Conservation (phyloP, 139 green algal species). For the Marvania coccoides region DNA sequence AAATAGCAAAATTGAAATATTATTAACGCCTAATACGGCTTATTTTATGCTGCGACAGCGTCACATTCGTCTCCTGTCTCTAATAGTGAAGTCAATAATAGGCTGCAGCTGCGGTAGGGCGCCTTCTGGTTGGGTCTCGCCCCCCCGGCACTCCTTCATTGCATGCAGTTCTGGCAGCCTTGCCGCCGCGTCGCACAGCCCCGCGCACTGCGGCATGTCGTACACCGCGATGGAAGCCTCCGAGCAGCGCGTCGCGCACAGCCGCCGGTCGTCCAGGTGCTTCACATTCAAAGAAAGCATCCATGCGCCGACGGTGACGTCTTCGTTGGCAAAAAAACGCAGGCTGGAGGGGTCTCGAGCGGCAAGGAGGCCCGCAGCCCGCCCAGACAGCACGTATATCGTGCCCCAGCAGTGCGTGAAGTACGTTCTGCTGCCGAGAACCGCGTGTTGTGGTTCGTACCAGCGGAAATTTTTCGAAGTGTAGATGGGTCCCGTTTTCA, state of each 20-base stretch:
- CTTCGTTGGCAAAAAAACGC: constrained; percentile 58
- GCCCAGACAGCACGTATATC: constrained; percentile 43
- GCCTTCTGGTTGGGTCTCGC: background rate
- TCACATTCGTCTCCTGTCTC: too few species aligned
- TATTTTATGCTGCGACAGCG: too few species aligned
- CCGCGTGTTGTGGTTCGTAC: constrained; percentile 49
- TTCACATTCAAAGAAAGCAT: constrained; percentile 60
- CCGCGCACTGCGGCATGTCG: constrained; percentile 33
- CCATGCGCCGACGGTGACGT: constrained; percentile 57
- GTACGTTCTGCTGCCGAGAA: constrained; percentile 41
- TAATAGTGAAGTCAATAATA: constrained; percentile 3
- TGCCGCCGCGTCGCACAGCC: constrained; percentile 29
- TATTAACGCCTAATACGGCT: too few species aligned
- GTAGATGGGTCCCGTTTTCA: constrained; percentile 54
- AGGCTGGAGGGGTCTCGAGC: constrained; percentile 15
- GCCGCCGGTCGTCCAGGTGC: constrained; percentile 50
- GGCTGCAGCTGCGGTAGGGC: background rate
- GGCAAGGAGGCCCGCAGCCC: constrained; percentile 20
- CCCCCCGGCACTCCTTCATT: background rate
- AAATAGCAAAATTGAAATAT: too few species aligned
- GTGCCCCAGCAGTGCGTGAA: constrained; percentile 56
- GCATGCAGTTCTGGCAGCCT: constrained; percentile 23
- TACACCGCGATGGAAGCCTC: constrained; percentile 26
- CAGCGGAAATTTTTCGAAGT: constrained; percentile 25
- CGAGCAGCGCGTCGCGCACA: constrained; percentile 41